phyloP scores from a whole-genome alignment of 2,329 filamentous ascomycete genomes.

The Fusarium tjaetaba region DNA sequence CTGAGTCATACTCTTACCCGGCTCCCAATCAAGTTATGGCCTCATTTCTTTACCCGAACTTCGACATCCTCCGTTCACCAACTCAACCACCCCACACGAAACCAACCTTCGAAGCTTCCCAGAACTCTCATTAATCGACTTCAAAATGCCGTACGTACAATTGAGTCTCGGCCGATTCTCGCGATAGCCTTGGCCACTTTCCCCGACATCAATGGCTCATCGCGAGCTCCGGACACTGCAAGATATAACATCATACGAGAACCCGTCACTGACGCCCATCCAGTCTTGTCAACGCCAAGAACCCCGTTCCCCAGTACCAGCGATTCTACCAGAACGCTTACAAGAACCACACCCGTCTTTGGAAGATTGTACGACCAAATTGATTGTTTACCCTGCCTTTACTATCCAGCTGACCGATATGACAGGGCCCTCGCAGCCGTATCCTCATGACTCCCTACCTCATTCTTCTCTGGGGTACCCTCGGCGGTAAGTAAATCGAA shows the following conservation, averaged over 20 bases:
- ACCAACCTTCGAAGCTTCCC: slow-evolving; percentile 34
- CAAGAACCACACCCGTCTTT: slow-evolving; percentile 73
- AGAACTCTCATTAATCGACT: slow-evolving; percentile 39
- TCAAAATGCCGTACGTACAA: slow-evolving; percentile 56
- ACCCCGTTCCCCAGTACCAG: slow-evolving; percentile 81
- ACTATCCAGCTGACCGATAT: slow-evolving; percentile 36
- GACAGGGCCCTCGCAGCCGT: slow-evolving; percentile 72
- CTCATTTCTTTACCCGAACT: slow-evolving; percentile 50
- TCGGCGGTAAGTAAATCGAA: slow-evolving; percentile 63
- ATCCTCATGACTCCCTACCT: slow-evolving; percentile 75
- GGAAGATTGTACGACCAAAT: slow-evolving; percentile 74
- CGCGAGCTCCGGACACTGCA: slow-evolving; percentile 11
- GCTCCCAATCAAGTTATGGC: slow-evolving; percentile 51
- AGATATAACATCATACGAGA: slow-evolving; percentile 43
- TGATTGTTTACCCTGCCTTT: slow-evolving; percentile 5
- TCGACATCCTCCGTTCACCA: slow-evolving; percentile 44
- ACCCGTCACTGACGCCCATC: slow-evolving; percentile 42
- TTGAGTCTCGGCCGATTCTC: slow-evolving; percentile 25
- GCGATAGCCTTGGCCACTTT: slow-evolving; percentile 13
- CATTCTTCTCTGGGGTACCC: slow-evolving; percentile 68
- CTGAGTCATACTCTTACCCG: slow-evolving; percentile 49
- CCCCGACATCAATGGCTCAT: slow-evolving; percentile 42
- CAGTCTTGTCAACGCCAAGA: slow-evolving; percentile 75
- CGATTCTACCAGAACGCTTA: slow-evolving; percentile 79
- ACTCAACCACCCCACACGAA: slow-evolving; percentile 40